Evolutionary conservation across 805 yeast species (phyloP).

Genomic region (Saccharomycopsis sp.): DNA sequence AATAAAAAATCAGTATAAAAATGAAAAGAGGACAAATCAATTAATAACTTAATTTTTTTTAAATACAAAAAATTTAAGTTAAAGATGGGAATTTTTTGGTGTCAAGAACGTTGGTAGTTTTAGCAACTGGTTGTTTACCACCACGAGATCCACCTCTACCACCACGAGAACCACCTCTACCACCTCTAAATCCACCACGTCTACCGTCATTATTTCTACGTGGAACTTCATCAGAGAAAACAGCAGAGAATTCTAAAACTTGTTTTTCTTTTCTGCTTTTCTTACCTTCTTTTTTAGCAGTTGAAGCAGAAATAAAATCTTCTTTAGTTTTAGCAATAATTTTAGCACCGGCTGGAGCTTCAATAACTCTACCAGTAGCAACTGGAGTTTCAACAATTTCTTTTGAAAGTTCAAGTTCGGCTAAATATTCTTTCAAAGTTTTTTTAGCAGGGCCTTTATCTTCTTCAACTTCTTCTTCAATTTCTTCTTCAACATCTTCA

Average conservation of each 20-base stretch:
- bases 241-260: constrained; percentile 62
- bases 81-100: constrained; percentile 18
- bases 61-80: constrained; percentile 6
- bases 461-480: constrained; percentile 32
- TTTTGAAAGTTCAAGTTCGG: constrained; percentile 19
- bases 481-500: constrained; percentile 29
- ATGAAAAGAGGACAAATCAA: too few relatives aligned
- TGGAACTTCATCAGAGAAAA: constrained; percentile 50
- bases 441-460: constrained; percentile 39
- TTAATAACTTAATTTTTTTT: too few relatives aligned
- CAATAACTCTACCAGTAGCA: constrained; percentile 23
- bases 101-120: constrained; percentile 9
- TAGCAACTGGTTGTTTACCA: constrained; percentile 5
- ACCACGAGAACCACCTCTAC: constrained; percentile 23
- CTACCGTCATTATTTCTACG: constrained; percentile 26
- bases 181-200: constrained; percentile 26
- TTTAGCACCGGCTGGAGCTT: constrained; percentile 39
- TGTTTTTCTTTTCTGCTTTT: constrained; percentile 79
- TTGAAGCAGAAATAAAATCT: constrained; percentile 47
- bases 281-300: constrained; percentile 54
- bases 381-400: neutral
- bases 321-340: constrained; percentile 52
- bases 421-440: constrained; percentile 81
- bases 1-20: too few relatives aligned
- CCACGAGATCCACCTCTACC: constrained; percentile 24